phyloP scores from a whole-genome alignment of 2,329 filamentous ascomycete genomes.

The Talaromyces funiculosus region DNA sequence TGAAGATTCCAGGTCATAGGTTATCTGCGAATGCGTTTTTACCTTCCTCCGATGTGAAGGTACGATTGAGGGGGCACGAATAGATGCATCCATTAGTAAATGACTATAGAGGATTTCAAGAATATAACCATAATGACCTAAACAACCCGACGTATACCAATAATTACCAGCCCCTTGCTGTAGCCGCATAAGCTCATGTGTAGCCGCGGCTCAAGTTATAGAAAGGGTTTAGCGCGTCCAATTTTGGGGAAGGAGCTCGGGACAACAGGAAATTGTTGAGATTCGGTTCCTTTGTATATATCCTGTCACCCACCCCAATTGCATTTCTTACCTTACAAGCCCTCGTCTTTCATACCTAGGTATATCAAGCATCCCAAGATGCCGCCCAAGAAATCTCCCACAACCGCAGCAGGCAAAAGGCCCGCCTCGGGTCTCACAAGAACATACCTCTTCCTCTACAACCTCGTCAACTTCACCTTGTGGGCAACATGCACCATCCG shows the following conservation, averaged over 20 bases:
- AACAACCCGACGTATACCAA: too few relatives aligned
- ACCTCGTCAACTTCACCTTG: conserved; percentile 66
- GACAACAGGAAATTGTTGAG: background rate
- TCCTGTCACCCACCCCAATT: background rate
- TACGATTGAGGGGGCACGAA: conserved; percentile 44
- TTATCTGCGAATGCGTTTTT: conserved; percentile 47
- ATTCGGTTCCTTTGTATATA: background rate
- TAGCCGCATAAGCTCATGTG: background rate
- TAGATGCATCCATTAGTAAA: background rate
- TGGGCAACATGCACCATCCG: conserved; percentile 74
- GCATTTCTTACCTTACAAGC: background rate
- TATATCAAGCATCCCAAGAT: background rate
- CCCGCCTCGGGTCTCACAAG: conserved; percentile 11
- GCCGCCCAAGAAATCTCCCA: conserved; percentile 8
- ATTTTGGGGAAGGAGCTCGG: background rate
- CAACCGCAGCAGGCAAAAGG: conserved; percentile 3
- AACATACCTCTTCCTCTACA: conserved; percentile 78
- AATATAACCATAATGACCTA: background rate
- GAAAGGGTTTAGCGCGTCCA: background rate
- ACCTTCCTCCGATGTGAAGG: conserved; percentile 49
- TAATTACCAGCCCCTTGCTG: background rate
- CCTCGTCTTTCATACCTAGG: background rate
- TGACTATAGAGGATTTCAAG: background rate
- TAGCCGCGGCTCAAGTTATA: background rate
- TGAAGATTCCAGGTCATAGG: conserved; percentile 48